Evolutionary conservation across 2,329 filamentous ascomycete genomes (phyloP), one percentile per base, ranked within the genome.

Genomic region (Clarireedia homoeocarpa): DNA sequence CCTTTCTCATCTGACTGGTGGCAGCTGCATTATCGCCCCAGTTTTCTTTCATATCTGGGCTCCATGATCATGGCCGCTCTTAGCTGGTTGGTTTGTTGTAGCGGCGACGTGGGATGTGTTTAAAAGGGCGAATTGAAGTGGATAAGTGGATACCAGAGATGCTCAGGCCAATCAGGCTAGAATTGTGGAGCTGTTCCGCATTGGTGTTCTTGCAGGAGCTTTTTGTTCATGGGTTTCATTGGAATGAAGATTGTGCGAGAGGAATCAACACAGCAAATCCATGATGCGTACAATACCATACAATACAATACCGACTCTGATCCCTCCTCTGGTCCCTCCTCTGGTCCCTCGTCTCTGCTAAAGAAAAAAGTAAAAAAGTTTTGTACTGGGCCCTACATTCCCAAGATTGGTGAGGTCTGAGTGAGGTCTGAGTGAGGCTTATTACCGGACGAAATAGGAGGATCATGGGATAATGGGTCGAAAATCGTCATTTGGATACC

Each of bases 21-120:
- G 52, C 45, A 55, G 46, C 46, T 51, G 53, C 38, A 55, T 44
- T 6, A 34, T 3, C 7, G 5, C 50, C 53, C 9, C 46, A 27
- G 38, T 42, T 45, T 30, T 54, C 20, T 47, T 14, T 17, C 20
- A 12, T 47, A 26, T 47, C 42, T 20, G 36, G 51, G 30, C 51
- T 27, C 38, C n/a, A 54, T 45, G 44, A 39, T 50, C 38, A 44
- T 42, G 48, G 34, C 58, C 20, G 34, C 38, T 45, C 40, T 45
- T 42, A 34, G 27, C 26, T 12, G 50, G 26, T 10, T 20, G 9
- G 26, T 40, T 48, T 42, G n/a, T 49, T 60, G 60, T 44, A 49
- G 56, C 60, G 55, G 61, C 62, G 59, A 58, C 62, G 60, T 63
- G 61, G 61, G 59, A 63, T 63, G 57, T 51, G 58, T 59, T 60